Base-by-base conservation (phyloP, 768 basidiomycete genomes). In the Pleurotus cornucopiae region DNA sequence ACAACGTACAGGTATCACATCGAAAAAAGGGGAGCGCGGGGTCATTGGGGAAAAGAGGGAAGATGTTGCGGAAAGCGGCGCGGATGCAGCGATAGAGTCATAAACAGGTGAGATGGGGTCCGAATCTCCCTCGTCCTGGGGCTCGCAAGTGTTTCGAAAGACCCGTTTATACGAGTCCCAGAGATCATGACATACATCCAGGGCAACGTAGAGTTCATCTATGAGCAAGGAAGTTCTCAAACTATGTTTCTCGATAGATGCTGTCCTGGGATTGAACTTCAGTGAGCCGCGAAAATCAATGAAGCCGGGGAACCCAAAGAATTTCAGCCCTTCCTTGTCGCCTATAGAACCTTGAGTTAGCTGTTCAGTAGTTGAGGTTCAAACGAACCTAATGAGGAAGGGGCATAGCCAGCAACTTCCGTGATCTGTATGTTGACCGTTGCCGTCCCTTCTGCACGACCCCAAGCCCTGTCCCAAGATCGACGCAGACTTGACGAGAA, bases 401-500 rank as follows among this genome's bases (percentile, higher is more conserved):
- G 57, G 40, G 57, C 49, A 30, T 58, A 58, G 43, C 61, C 81
- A 40, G 72, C 67, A 30, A 87, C 67, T 48, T 78, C 74, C 43
- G 69, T 71, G 44, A 84, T 64, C 40, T 71, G 76, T 41, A 89
- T 65, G 48, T 76, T 71, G 49, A 89, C 67, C 3, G 76, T 74
- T 2, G 80, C 77, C 11, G 76, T 76, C 16, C 84, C 88, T 52
- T 78, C 79, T 47, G 83, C 84, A 40, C 74, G 77, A 11, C 85
- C 87, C 74, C 86, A 78, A 21, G 87, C 88, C 52, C 82, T 76
- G 58, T 88, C 84, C 74, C 88, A 79, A 21, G 88, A 81, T 55
- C 89, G 74, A 46, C 74, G 76, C 49, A 88, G 73, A 58, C 88
- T 84, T 47, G 76, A 78, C 37, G 75, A 75, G 54, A 89, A 67